Conservation (phyloP, 2,329 filamentous ascomycete genomes). For the Ophiostoma himal-ulmi region DNA sequence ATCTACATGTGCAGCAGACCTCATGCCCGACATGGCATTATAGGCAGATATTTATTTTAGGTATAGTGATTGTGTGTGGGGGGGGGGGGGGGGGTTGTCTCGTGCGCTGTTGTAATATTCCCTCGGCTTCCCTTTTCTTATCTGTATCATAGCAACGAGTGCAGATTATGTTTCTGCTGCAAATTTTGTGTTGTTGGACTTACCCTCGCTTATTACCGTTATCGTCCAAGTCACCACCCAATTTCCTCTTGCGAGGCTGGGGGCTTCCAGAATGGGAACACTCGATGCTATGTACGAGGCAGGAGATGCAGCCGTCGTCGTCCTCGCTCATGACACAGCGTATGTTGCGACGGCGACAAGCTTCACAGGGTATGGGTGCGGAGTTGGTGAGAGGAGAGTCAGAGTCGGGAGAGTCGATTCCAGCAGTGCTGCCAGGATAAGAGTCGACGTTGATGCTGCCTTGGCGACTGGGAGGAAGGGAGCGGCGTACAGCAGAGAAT, state of each 20-base stretch:
- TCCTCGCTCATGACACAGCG: conserved; percentile 72
- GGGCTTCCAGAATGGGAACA: conserved; percentile 75
- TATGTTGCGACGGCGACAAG: conserved; percentile 66
- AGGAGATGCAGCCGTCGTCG: conserved; percentile 68
- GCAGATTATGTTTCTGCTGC: background rate
- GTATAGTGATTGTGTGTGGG: background rate
- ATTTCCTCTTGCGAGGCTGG: conserved; percentile 72
- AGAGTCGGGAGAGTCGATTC: conserved; percentile 49
- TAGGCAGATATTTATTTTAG: background rate
- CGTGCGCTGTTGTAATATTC: background rate
- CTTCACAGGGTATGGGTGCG: conserved; percentile 58
- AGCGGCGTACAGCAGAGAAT: conserved; percentile 24
- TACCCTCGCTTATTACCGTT: conserved; percentile 61
- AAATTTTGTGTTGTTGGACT: conserved; percentile 11
- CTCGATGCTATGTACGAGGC: conserved; percentile 69
- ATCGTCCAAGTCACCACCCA: conserved; percentile 59
- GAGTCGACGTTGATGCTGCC: conserved; percentile 46
- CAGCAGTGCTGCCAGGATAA: conserved; percentile 46
- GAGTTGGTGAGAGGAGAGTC: conserved; percentile 40
- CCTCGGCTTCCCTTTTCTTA: conserved; percentile 8
- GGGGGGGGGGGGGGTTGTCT: background rate
- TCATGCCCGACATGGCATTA: conserved; percentile 5
- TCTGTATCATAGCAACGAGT: conserved; percentile 4
- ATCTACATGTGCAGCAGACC: background rate
- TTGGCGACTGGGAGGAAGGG: conserved; percentile 41